Evolutionary conservation across 805 yeast species (phyloP), one percentile per base, ranked within the genome.

Genomic region (Cyberlindnera sargentensis): DNA sequence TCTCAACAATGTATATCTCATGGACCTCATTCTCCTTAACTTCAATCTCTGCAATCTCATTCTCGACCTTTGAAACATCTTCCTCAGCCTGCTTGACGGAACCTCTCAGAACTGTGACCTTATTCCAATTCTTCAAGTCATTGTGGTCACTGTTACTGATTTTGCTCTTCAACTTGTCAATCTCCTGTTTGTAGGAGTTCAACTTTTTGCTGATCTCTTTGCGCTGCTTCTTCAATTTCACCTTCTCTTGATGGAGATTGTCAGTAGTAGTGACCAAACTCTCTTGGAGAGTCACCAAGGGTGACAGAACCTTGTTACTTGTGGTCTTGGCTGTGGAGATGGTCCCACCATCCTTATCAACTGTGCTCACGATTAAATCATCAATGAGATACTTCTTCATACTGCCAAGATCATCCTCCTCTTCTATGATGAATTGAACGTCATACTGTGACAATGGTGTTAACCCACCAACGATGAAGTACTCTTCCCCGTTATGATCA

Each of bases 361-460:
- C 52, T 1, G 73, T 67, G 45, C 71, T 59, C 5, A 67, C 62
- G 51, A 67, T 64, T 38, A 67, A 49, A 52, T 68, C 72, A 26
- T 67, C 64, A 39, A 67, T 58, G 34, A 68, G 42, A 41, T 58
- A 63, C 43, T 65, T 70, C 33, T 56, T 60, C 28, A 52, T 56
- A 20, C 50, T 56, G 8, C 56, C 57, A 4, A 39, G 35, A 5
- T 47, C 43, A 41, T 63, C 60, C 33, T 62, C 51, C 31, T 53
- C 56, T 38, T 68, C 61, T 42, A 66, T 61, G 44, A 68, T 61
- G 43, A 68, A 68, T 44, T 68, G 71, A 40, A 82, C 69, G 48
- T 78, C 82, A 48, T 82, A 83, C 47, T 80, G 82, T 8, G 83
- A 75, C 20, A 72, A 57, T 2, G 87, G 85, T 29, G 81, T 76